Evolutionary conservation across 1,284 basidiomycete genomes (phyloP), one percentile per base, ranked within the genome.

Genomic region (Veloporphyrellus conicus): DNA sequence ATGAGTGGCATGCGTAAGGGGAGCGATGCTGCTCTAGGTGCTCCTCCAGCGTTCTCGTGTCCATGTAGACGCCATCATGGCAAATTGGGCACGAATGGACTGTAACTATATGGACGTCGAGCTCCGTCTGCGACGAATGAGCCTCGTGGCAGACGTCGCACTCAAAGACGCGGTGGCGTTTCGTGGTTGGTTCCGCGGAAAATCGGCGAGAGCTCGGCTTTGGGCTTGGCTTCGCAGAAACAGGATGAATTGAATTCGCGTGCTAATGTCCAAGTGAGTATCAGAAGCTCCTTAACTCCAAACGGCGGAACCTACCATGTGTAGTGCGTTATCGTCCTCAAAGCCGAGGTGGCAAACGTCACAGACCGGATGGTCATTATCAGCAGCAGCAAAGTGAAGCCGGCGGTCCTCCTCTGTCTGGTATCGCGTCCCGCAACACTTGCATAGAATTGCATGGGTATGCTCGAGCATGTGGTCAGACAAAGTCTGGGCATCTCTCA

Each of bases 11-110:
- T 9, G 48, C 48, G 33, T 62, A 62, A 34, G 62, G 59, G 16
- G 44, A 48, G 9, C 59, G 59, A 44, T 68, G 63, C 7, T 59
- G 52, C 14, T 60, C 67, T 14, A 68, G 54, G 22, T 65, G 63
- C 19, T 66, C 53, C 19, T 68, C 61, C 34, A 65, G 29, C 3
- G 38, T 14, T 35, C 49, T 53, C 39, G 41, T 49, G 38, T 66
- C 57, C 50, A 58, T 45, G 42, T 64, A 65, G 32, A 56, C 47
- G n/a, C 66, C 64, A 32, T 67, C 62, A 16, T 66, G 59, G 41
- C 63, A 65, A 45, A 66, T 55, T 18, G 61, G 61, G 29, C 63
- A 65, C 18, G 67, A 67, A 31, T 65, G 63, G 14, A 63, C 62
- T n/a, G 61, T 57, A 20, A 55, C 56, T 25, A 66, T 41, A 28